A percentile compares a stretch with the other conserved stretches of the same genome.
Evolutionary conservation across 345 rosid species (phyloP).

Genomic region (Crucihimalaya himalaica): DNA sequence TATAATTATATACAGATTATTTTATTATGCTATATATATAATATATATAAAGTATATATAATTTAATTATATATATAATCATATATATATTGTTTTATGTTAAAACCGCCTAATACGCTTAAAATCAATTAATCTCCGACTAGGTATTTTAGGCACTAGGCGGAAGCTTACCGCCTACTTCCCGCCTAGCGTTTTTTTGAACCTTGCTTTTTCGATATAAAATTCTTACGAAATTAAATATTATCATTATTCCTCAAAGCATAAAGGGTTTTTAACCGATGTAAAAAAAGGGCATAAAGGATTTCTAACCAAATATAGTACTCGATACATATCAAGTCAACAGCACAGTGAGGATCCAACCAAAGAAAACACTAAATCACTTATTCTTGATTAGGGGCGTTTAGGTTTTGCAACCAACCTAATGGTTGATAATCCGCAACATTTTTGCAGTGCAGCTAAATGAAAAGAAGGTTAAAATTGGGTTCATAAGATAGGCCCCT

Average conservation of each 20-base stretch:
- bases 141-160: no score
- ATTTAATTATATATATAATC: no score
- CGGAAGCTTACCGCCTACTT: no score
- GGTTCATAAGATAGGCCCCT: constrained; percentile 8
- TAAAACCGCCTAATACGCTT: no score
- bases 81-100: no score
- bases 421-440: constrained; percentile 29
- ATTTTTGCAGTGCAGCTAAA: neutral
- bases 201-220: neutral
- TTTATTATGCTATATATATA: no score
- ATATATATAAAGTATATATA: no score
- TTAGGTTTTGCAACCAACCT: constrained; percentile 27
- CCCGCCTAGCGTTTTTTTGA: no score
- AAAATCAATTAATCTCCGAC: no score
- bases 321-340: neutral
- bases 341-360: neutral
- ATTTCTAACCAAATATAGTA: neutral
- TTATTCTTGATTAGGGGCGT: constrained; percentile 14
- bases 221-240: neutral
- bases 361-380: neutral
- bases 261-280: no score
- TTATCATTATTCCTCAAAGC: neutral
- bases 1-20: no score
- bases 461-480: constrained; percentile 11
- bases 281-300: no score